Conservation (phyloP, 345 rosid species). For the Populus davidiana region DNA sequence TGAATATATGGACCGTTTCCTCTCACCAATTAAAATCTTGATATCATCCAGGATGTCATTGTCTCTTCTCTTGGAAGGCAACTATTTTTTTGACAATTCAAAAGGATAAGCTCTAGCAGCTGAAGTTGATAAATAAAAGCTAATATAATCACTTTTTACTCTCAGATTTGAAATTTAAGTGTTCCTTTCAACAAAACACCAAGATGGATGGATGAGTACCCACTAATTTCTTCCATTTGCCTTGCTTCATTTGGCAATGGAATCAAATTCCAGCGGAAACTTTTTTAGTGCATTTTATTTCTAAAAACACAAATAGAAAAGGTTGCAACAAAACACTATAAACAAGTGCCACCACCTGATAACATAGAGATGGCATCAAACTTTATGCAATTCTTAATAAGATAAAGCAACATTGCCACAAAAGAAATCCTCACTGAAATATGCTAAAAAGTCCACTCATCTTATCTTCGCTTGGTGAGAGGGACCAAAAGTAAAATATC, state of each 20-base stretch:
- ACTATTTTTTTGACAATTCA: too few species aligned
- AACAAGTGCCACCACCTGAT: neutral
- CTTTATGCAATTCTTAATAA: neutral
- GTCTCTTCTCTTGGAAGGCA: too few species aligned
- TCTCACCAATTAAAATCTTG: neutral
- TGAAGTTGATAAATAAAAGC: too few species aligned
- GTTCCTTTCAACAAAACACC: neutral
- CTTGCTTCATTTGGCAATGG: neutral
- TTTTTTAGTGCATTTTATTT: neutral
- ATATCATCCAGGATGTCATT: neutral
- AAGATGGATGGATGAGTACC: neutral
- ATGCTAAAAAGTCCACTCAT: neutral
- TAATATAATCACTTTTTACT: too few species aligned
- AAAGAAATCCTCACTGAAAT: neutral
- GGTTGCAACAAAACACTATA: neutral
- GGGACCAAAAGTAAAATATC: neutral
- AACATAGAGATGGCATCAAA: neutral
- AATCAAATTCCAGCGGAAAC: neutral
- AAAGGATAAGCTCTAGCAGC: too few species aligned
- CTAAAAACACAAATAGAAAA: neutral
- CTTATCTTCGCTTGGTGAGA: neutral
- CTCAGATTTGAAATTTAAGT: too few species aligned
- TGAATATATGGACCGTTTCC: too few species aligned
- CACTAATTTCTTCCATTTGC: neutral
- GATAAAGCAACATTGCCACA: neutral